These are phyloP conservation scores for Lichtheimia hyalospora DNA, from an alignment of 371 early-diverging fungal species.

Conservation along the genomic window DNA sequence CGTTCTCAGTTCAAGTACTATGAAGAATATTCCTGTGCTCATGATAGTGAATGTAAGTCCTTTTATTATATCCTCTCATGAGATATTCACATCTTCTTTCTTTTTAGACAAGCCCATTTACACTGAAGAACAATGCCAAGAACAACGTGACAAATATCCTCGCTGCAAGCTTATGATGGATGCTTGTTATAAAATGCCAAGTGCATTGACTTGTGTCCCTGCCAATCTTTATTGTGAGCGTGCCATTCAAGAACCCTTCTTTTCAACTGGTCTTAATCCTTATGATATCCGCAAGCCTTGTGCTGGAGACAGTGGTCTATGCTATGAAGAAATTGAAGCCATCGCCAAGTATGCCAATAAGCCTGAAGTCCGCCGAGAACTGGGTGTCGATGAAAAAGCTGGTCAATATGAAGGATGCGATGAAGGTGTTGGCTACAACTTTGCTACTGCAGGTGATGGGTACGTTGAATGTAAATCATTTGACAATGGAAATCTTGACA, in stretches of 20 bases:
- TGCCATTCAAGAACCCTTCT: conserved; percentile 9
- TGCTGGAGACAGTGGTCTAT: conserved; percentile 58
- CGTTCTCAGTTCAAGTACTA: conserved; percentile 84
- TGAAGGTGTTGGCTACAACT: conserved; percentile 68
- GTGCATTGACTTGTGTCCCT: conserved; percentile 75
- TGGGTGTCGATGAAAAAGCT: conserved; percentile 66
- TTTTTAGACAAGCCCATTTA: conserved; percentile 31
- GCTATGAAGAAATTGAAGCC: conserved; percentile 76
- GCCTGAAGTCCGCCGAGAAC: conserved; percentile 64
- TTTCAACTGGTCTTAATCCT: conserved; percentile 17
- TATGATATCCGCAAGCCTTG: conserved; percentile 78
- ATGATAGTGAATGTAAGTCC: conserved; percentile 22
- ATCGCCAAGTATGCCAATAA: conserved; percentile 75
- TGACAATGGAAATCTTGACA: no score
- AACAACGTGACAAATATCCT: conserved; percentile 70
- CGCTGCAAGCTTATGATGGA: conserved; percentile 71
- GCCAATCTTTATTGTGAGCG: conserved; percentile 75
- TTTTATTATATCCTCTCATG: not conserved
- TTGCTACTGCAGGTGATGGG: conserved; percentile 77
- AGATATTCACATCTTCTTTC: not conserved
- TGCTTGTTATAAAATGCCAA: conserved; percentile 75
- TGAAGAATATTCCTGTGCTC: conserved; percentile 77
- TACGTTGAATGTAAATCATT: conserved; percentile 44
- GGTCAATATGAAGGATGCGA: conserved; percentile 73
- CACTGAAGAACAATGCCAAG: conserved; percentile 59